Evolutionary conservation across 2,329 filamentous ascomycete genomes (phyloP).

Genomic region (Seiridium cupressi): DNA sequence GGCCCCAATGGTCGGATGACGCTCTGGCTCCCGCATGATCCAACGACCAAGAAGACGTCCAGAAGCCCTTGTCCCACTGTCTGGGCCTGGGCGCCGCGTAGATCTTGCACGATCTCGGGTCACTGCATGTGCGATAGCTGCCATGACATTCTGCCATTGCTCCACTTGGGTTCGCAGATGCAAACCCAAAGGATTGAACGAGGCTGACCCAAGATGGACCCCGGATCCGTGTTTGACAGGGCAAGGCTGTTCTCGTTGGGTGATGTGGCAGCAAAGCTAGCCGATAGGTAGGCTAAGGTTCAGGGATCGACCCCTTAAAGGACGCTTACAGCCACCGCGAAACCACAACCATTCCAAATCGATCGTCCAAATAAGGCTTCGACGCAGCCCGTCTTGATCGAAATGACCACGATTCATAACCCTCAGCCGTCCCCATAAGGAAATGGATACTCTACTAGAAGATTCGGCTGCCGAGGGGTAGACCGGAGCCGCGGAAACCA

Average conservation of each 20-base stretch:
- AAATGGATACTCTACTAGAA: no score
- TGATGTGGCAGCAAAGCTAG: conserved; percentile 8
- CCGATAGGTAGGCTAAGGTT: background rate
- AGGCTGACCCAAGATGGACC: conserved; percentile 8
- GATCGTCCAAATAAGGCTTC: background rate
- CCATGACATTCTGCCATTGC: background rate
- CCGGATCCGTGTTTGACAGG: conserved; percentile 5
- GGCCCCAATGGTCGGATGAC: conserved; percentile 8
- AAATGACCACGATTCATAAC: no score
- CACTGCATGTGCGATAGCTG: background rate
- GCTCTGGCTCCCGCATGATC: conserved; percentile 6
- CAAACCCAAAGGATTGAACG: background rate
- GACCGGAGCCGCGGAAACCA: no score
- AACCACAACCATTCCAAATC: background rate
- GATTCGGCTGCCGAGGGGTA: no score
- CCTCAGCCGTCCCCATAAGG: no score
- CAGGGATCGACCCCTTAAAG: background rate
- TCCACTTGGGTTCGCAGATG: background rate
- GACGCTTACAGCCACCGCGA: background rate
- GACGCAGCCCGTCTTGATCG: background rate
- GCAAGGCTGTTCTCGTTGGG: conserved; percentile 12
- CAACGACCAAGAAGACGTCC: background rate
- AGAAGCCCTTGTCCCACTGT: background rate
- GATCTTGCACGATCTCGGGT: conserved; percentile 4
- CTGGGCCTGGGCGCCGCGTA: background rate